Percentiles rank a stretch among this genome's conserved stretches.
Evolutionary conservation across 345 rosid genomes (phyloP).

Genomic region (Cardiospermum halicacabum): DNA sequence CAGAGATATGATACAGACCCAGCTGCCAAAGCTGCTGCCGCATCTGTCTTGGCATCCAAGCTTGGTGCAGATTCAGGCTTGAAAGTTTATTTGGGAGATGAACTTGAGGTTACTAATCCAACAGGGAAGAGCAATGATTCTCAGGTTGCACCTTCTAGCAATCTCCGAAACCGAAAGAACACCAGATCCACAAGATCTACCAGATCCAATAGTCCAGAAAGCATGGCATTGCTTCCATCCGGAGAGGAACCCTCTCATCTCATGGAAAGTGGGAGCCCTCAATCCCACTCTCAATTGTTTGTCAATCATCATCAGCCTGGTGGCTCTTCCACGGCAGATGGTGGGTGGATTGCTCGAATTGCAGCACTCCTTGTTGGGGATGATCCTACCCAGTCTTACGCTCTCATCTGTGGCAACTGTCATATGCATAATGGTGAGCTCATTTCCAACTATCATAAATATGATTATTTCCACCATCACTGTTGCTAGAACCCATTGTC

Average conservation of each 20-base stretch:
- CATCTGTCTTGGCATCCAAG: conserved; percentile 86
- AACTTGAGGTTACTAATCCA: conserved; percentile 38
- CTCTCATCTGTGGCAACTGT: conserved; percentile 92
- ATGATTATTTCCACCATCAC: too few relatives aligned
- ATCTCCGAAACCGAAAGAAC: conserved; percentile 71
- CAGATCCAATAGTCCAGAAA: conserved; percentile 50
- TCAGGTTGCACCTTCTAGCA: conserved; percentile 56
- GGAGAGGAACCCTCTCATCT: conserved; percentile 43
- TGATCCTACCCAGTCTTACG: conserved; percentile 88
- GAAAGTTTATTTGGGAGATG: conserved; percentile 71
- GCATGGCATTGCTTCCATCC: conserved; percentile 34
- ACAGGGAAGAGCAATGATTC: conserved; percentile 60
- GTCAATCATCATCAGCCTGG: conserved; percentile 49
- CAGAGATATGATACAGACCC: conserved; percentile 97
- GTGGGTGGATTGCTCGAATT: conserved; percentile 86
- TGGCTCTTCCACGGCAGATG: conserved; percentile 45
- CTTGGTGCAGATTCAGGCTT: conserved; percentile 92
- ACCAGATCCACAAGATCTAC: too few relatives aligned
- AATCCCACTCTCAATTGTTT: conserved; percentile 43
- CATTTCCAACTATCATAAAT: neutral
- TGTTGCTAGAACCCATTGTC: neutral
- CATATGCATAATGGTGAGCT: conserved; percentile 91
- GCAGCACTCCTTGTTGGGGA: conserved; percentile 97
- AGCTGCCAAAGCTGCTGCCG: conserved; percentile 97
- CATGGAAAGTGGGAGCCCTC: conserved; percentile 31